Evolutionary conservation across 1,284 basidiomycete species (phyloP).

Genomic region (Apiotrichum gracile): DNA sequence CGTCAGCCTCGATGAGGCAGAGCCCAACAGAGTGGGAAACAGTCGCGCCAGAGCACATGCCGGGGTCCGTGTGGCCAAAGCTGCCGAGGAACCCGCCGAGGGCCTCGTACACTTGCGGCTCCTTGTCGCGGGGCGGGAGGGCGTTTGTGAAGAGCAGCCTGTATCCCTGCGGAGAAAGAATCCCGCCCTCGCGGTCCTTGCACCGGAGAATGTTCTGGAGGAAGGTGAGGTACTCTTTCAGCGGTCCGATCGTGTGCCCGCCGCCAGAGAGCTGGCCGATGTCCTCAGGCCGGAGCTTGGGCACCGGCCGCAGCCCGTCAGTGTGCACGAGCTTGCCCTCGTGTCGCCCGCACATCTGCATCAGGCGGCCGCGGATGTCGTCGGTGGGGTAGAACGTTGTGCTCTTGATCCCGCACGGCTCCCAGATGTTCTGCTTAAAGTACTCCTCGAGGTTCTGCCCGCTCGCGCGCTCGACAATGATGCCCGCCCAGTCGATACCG

Average conservation of each 20-base stretch:
- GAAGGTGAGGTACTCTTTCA: slow-evolving; percentile 29
- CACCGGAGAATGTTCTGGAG: slow-evolving; percentile 13
- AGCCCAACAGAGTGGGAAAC: slow-evolving; percentile 9
- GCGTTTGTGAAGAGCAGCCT: slow-evolving; percentile 23
- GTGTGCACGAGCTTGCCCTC: slow-evolving; percentile 9
- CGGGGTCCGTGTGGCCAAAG: slow-evolving; percentile 5
- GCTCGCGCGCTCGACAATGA: slow-evolving; percentile 29
- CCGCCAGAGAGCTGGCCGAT: slow-evolving; percentile 22
- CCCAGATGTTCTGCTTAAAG: slow-evolving; percentile 16
- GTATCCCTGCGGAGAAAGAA: slow-evolving; percentile 21
- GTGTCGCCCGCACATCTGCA: slow-evolving; percentile 17
- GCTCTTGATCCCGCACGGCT: slow-evolving; percentile 13
- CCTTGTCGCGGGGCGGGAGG: slow-evolving; percentile 12
- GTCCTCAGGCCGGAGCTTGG: slow-evolving; percentile 4
- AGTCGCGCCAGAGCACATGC: slow-evolving; percentile 6
- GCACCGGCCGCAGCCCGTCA: neutral
- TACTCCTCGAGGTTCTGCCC: slow-evolving; percentile 33
- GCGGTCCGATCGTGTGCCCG: slow-evolving; percentile 31
- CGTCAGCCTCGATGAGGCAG: neutral
- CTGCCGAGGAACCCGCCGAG: slow-evolving; percentile 3
- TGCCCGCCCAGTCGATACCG: slow-evolving; percentile 41
- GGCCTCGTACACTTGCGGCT: slow-evolving; percentile 6
- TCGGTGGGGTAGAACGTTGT: slow-evolving; percentile 29
- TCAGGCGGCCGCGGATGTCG: slow-evolving; percentile 5
- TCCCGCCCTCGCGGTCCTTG: slow-evolving; percentile 6